Conservation (phyloP, 306 rosid genomes). For the Dalbergia oliveri region DNA sequence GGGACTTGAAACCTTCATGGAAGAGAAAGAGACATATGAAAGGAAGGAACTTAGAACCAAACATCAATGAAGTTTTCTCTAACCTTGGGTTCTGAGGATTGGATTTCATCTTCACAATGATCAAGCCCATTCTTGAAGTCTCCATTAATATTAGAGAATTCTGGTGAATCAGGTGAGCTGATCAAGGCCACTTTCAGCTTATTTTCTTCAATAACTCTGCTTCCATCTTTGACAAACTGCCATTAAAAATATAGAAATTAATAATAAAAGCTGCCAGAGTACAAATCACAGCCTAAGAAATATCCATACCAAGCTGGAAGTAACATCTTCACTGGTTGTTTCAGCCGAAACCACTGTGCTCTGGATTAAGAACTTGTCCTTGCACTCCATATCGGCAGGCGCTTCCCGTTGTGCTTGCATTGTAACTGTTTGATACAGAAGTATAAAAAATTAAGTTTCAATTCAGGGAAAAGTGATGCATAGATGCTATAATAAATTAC, state of each 20-base stretch:
- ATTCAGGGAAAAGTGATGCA: not conserved
- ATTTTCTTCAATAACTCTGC: slow-evolving; percentile 73
- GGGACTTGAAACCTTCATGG: slow-evolving; percentile 41
- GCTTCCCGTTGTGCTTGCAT: slow-evolving; percentile 78
- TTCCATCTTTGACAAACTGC: slow-evolving; percentile 78
- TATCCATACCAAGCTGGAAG: slow-evolving; percentile 75
- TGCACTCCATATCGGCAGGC: slow-evolving; percentile 79
- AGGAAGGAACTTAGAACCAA: slow-evolving; percentile 40
- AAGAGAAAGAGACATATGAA: slow-evolving; percentile 27
- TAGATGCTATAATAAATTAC: slow-evolving; percentile 12
- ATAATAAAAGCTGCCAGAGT: slow-evolving; percentile 33
- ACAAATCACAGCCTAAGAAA: slow-evolving; percentile 38
- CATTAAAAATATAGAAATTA: slow-evolving; percentile 42
- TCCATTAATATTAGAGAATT: slow-evolving; percentile 65
- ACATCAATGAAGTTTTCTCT: slow-evolving; percentile 49
- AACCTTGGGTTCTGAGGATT: slow-evolving; percentile 58
- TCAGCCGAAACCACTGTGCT: slow-evolving; percentile 69
- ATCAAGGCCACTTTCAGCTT: slow-evolving; percentile 77
- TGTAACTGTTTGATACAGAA: slow-evolving; percentile 67
- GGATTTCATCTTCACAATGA: slow-evolving; percentile 52
- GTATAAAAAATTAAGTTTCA: slow-evolving; percentile 4
- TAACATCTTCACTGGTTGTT: slow-evolving; percentile 72
- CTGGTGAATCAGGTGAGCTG: slow-evolving; percentile 72
- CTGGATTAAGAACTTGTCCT: slow-evolving; percentile 92
- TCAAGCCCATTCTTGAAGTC: slow-evolving; percentile 55